phyloP scores from a whole-genome alignment of 805 yeast genomes.

The Candida berthetii region DNA sequence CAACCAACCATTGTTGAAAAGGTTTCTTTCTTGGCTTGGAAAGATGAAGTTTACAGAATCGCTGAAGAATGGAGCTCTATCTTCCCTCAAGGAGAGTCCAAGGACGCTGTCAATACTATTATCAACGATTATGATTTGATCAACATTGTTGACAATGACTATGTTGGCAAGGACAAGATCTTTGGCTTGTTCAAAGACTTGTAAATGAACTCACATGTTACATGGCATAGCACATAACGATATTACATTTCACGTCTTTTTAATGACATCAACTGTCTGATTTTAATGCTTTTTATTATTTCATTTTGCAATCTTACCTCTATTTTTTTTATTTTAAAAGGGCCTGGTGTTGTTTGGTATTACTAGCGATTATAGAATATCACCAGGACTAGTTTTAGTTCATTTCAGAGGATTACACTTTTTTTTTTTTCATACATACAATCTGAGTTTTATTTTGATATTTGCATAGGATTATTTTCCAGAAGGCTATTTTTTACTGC shows the following conservation, averaged over 20 bases:
- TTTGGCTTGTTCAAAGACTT: constrained; percentile 41
- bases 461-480: too few species aligned
- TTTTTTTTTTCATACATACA: too few species aligned
- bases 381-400: too few species aligned
- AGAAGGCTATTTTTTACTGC: too few species aligned
- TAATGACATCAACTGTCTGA: constrained; percentile 2
- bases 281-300: background rate
- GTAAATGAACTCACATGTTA: background rate
- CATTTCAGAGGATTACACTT: too few species aligned
- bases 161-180: constrained; percentile 48
- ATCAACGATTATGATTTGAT: constrained; percentile 62
- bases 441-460: too few species aligned
- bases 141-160: constrained; percentile 89
- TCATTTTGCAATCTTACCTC: too few species aligned
- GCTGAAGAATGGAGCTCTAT: constrained; percentile 73
- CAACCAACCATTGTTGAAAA: constrained; percentile 91
- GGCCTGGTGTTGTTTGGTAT: too few species aligned
- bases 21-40: constrained; percentile 93
- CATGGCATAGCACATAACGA: background rate
- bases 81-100: constrained; percentile 30
- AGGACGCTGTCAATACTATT: constrained; percentile 36
- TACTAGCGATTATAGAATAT: too few species aligned
- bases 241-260: background rate
- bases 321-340: too few species aligned
- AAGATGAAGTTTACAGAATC: constrained; percentile 87